Base-by-base conservation (phyloP, 495 filamentous ascomycete species). In the Neurospora cerealis region DNA sequence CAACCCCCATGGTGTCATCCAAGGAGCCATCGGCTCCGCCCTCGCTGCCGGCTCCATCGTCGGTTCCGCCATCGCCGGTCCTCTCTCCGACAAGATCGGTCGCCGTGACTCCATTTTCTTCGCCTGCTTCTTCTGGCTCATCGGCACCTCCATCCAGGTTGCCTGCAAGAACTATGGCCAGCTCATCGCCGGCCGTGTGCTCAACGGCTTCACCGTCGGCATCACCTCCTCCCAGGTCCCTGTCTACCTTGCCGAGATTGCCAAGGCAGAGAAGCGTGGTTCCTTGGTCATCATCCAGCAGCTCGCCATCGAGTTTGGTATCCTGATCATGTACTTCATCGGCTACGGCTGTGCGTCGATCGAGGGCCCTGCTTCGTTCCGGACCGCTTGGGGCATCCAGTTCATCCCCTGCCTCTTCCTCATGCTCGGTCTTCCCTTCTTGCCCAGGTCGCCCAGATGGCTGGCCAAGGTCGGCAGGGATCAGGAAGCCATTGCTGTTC, bases 161-260 rank as follows among this genome's bases (percentile, higher is more conserved):
- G 83, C 88, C 32, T 87, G 85, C 19, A 87, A 88, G 54, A 87
- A 87, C 72, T 80, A 87, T 11, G 89, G 87, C 34, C 87, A 89
- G 76, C 83, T 94, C 0, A 89, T 93, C 44, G 91, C 88, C 32
- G 92, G 92, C 5, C 89, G 91, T 21, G 85, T 93, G 15, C 80
- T 94, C 54, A 93, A 92, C 77, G 91, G 92, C 72, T 83, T 93
- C 48, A 88, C 88, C 60, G 91, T 93, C 71, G 91, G 91, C 73
- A 89, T 93, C 74, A 93, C 91, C 2, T 92, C 90, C 2, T 91
- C 91, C 2, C 91, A 93, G 76, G 92, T 93, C 0, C 91, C 90
- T n/a, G 92, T 94, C n/a, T 94, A 93, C 80, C 86, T 93, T 4
- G 91, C 91, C 54, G 91, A 94, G 78, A 88, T 93, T 44, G 88